These are phyloP conservation scores for Poa pratensis DNA, from an alignment of 176 grass and related monocot genomes.

Conservation along the genomic window DNA sequence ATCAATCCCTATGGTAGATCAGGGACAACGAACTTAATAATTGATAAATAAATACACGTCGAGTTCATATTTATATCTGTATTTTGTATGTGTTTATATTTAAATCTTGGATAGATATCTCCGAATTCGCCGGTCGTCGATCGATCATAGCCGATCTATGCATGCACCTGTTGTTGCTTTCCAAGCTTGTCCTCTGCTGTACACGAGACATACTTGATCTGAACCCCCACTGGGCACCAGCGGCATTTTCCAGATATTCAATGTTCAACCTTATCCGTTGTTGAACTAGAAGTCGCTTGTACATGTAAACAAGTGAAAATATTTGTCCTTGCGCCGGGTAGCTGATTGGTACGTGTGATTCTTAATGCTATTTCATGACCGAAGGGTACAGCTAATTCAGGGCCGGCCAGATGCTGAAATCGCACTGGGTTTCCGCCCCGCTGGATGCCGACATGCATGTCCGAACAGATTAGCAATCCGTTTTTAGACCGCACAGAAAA, in stretches of 20 bases:
- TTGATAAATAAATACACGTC: too few relatives aligned
- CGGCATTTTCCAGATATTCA: background rate
- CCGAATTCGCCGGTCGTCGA: background rate
- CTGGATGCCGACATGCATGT: background rate
- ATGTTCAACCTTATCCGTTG: background rate
- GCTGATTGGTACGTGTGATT: background rate
- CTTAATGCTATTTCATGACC: background rate
- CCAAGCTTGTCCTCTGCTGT: too few relatives aligned
- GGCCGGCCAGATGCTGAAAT: background rate
- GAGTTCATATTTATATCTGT: too few relatives aligned
- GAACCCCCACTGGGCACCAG: background rate
- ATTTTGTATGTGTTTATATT: too few relatives aligned
- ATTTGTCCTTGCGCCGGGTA: background rate
- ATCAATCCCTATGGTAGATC: too few relatives aligned
- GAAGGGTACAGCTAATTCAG: background rate
- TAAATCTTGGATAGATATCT: background rate
- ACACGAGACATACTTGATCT: too few relatives aligned
- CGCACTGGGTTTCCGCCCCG: background rate
- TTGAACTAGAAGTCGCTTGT: background rate
- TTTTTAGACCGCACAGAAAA: background rate
- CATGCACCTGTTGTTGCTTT: background rate
- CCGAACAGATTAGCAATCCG: background rate
- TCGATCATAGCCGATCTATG: background rate
- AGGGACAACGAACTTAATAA: background rate
- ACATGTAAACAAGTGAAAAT: background rate